A percentile compares a stretch with the other conserved stretches of the same genome.
Conservation (phyloP, 768 basidiomycete species). For the Vararia minispora region DNA sequence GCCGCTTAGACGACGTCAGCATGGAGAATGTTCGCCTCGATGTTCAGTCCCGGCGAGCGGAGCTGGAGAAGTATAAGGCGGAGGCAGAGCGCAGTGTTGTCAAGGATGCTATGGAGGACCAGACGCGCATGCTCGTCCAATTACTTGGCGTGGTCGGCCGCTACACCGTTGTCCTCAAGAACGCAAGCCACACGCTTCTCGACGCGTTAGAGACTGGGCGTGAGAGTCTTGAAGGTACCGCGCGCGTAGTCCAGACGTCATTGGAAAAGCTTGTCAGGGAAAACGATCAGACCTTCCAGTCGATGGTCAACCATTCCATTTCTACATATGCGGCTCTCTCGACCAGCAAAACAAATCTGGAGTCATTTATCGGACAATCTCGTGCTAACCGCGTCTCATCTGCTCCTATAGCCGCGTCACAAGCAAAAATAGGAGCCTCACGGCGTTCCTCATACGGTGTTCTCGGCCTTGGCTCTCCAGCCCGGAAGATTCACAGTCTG, state of each 20-base stretch:
- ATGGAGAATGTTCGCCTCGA: conserved; percentile 64
- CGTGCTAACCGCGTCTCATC: conserved; percentile 37
- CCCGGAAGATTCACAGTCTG: conserved; percentile 21
- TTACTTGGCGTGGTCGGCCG: conserved; percentile 76
- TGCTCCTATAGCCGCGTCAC: conserved; percentile 27
- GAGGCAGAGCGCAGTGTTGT: conserved; percentile 57
- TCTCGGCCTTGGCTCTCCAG: conserved; percentile 30
- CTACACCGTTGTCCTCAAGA: conserved; percentile 62
- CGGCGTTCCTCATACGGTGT: conserved; percentile 33
- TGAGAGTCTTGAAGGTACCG: conserved; percentile 27
- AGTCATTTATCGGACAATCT: conserved; percentile 41
- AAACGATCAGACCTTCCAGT: conserved; percentile 61
- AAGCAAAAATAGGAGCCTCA: conserved; percentile 28
- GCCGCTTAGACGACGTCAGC: conserved; percentile 62
- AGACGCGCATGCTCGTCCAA: conserved; percentile 55
- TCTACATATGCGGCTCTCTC: conserved; percentile 40
- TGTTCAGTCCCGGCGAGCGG: conserved; percentile 49
- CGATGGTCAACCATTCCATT: conserved; percentile 57
- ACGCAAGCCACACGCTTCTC: conserved; percentile 35
- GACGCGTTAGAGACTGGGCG: conserved; percentile 26
- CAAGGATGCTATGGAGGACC: conserved; percentile 46
- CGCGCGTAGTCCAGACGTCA: conserved; percentile 37
- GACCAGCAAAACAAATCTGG: conserved; percentile 21
- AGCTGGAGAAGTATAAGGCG: conserved; percentile 59
- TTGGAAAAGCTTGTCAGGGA: conserved; percentile 46